Evolutionary conservation across 257 asterid genomes (phyloP).

Genomic region (Anisodus acutangulus): DNA sequence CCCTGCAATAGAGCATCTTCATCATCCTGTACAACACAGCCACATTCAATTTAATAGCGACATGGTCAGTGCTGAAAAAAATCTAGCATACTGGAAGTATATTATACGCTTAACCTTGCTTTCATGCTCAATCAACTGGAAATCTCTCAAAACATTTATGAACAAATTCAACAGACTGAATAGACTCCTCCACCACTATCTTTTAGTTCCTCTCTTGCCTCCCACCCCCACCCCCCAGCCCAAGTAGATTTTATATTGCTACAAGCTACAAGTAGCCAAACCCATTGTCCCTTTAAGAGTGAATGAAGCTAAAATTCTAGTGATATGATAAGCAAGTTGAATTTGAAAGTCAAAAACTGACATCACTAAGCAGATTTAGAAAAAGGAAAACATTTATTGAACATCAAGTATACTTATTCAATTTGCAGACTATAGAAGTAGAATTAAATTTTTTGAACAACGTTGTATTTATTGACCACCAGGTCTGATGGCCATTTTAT

Average conservation of each 20-base stretch:
- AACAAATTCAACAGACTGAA: not conserved
- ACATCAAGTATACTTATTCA: not conserved
- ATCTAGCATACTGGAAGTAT: not conserved
- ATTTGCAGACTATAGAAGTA: not conserved
- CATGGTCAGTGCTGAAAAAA: not conserved
- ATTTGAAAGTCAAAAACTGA: not conserved
- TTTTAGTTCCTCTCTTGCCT: not conserved
- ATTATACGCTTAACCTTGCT: constrained; percentile 5
- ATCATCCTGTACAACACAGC: constrained; percentile 64
- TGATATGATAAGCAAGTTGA: not conserved
- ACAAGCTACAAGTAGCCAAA: not conserved
- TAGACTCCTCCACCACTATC: not conserved
- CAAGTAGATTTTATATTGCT: not conserved
- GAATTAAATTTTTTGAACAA: not conserved
- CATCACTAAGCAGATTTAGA: not conserved
- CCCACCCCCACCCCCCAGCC: constrained; percentile 3
- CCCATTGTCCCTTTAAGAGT: not conserved
- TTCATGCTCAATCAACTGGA: constrained; percentile 10
- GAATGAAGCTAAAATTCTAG: constrained; percentile 13
- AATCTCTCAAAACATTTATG: not conserved
- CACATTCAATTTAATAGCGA: not conserved
- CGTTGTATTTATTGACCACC: not conserved
- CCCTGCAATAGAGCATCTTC: constrained; percentile 83
- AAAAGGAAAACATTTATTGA: not conserved
- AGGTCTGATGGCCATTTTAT: not conserved